These are phyloP conservation scores for Backusella sp. DNA, from an alignment of 192 early-diverging fungal genomes.

Conservation along the genomic window DNA sequence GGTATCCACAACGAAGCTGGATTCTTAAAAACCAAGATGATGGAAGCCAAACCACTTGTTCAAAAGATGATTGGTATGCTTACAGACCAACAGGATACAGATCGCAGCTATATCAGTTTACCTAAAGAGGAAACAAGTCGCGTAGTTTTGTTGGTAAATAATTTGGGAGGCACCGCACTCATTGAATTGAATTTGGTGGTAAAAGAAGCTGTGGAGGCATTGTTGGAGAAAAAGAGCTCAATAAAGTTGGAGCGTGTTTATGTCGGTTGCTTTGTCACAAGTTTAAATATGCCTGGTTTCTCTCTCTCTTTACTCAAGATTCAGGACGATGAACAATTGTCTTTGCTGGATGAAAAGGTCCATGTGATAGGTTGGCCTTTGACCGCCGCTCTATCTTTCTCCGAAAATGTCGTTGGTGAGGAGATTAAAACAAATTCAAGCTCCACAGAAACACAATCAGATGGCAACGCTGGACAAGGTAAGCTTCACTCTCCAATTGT, in stretches of 20 bases:
- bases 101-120: conserved; percentile 37
- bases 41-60: conserved; percentile 50
- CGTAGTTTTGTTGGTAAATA: conserved; percentile 78
- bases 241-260: conserved; percentile 56
- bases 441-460: not conserved
- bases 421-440: not conserved
- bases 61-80: conserved; percentile 54
- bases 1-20: conserved; percentile 90
- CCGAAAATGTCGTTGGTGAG: not conserved
- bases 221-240: conserved; percentile 18
- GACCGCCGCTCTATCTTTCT: not conserved
- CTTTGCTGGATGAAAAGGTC: conserved; percentile 56
- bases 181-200: conserved; percentile 71
- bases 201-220: conserved; percentile 63
- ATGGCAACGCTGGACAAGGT: not conserved
- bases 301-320: conserved; percentile 68
- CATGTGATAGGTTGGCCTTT: conserved; percentile 60
- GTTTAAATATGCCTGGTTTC: conserved; percentile 78
- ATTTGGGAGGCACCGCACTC: conserved; percentile 74
- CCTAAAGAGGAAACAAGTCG: conserved; percentile 22
- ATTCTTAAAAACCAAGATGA: conserved; percentile 50
- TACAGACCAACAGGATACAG: conserved; percentile 39
- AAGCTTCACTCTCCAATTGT: not conserved
- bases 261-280: conserved; percentile 76
- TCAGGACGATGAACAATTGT: conserved; percentile 42